Percentiles rank a stretch among this genome's conserved stretches.
Conservation (phyloP, 1,284 basidiomycete species). For the Heliocybe sulcata region DNA sequence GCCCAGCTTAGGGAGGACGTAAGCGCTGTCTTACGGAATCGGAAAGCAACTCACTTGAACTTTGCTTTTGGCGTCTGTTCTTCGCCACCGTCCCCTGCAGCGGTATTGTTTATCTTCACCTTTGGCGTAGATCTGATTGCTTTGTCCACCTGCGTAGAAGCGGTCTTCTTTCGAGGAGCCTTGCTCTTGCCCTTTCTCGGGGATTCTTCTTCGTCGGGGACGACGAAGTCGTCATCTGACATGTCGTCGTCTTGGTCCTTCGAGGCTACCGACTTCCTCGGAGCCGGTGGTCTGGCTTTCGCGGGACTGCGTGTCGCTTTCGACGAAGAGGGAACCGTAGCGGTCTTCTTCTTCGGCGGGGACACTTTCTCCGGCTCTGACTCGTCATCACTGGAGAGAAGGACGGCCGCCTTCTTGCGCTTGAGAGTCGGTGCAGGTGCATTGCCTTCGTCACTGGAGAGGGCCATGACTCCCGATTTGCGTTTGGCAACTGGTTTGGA, state of each 20-base stretch:
- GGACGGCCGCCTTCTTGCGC: conserved; percentile 21
- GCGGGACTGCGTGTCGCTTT: conserved; percentile 12
- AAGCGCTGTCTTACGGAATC: background rate
- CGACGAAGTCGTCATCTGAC: conserved; percentile 10
- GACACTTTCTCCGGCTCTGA: conserved; percentile 13
- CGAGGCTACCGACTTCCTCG: conserved; percentile 1
- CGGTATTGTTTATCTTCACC: conserved; percentile 9
- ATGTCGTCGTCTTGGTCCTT: conserved; percentile 15
- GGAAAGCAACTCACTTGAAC: conserved; percentile 20
- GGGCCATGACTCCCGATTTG: conserved; percentile 3
- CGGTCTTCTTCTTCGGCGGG: conserved; percentile 37
- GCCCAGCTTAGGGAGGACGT: conserved; percentile 42
- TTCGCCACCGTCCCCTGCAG: conserved; percentile 13
- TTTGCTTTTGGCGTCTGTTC: conserved; percentile 23
- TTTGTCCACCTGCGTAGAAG: background rate
- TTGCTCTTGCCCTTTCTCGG: conserved; percentile 10
- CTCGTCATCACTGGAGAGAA: conserved; percentile 26
- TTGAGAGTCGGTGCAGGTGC: conserved; percentile 16
- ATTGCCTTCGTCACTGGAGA: conserved; percentile 11
- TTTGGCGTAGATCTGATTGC: conserved; percentile 9
- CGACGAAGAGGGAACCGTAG: conserved; percentile 20
- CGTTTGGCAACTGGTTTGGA: conserved; percentile 4
- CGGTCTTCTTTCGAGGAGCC: conserved; percentile 12
- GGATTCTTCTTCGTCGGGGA: conserved; percentile 16
- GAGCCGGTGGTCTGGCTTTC: conserved; percentile 7